These are phyloP conservation scores for Trametes cubensis DNA, from an alignment of 768 basidiomycete species.

Conservation along the genomic window DNA sequence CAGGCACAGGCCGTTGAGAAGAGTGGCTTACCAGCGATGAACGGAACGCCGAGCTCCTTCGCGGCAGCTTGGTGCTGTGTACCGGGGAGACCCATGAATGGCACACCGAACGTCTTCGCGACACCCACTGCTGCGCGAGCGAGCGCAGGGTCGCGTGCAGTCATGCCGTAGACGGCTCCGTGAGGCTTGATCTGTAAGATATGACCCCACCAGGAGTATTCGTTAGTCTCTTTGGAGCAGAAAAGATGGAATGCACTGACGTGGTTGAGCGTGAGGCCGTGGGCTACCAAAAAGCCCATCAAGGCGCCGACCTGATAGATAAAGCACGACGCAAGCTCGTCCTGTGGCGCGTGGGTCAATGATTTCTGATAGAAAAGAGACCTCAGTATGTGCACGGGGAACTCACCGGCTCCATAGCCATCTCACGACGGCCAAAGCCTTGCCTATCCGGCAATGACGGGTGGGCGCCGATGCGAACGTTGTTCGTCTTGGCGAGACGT, in stretches of 20 bases:
- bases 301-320: conserved; percentile 72
- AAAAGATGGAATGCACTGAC: conserved; percentile 39
- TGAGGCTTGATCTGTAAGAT: conserved; percentile 57
- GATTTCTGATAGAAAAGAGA: not conserved
- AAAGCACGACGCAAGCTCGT: conserved; percentile 58
- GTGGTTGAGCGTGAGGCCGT: conserved; percentile 58
- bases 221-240: too few species aligned
- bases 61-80: conserved; percentile 63
- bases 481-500: conserved; percentile 53
- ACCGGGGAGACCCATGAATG: conserved; percentile 66
- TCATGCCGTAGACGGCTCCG: conserved; percentile 64
- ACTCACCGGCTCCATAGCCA: conserved; percentile 60
- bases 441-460: conserved; percentile 65
- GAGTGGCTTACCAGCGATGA: conserved; percentile 55
- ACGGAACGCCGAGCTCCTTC: conserved; percentile 54
- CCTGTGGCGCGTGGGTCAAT: conserved; percentile 38
- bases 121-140: conserved; percentile 58
- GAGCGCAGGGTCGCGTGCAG: conserved; percentile 54
- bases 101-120: conserved; percentile 54
- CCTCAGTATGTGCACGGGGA: not conserved
- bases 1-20: not conserved
- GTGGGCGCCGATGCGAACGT: conserved; percentile 66
- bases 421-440: conserved; percentile 67
- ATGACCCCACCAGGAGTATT: too few species aligned
- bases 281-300: conserved; percentile 55